Percentiles rank a stretch among this genome's conserved stretches.
Conservation (phyloP, 345 rosid species). For the Excoecaria agallocha region DNA sequence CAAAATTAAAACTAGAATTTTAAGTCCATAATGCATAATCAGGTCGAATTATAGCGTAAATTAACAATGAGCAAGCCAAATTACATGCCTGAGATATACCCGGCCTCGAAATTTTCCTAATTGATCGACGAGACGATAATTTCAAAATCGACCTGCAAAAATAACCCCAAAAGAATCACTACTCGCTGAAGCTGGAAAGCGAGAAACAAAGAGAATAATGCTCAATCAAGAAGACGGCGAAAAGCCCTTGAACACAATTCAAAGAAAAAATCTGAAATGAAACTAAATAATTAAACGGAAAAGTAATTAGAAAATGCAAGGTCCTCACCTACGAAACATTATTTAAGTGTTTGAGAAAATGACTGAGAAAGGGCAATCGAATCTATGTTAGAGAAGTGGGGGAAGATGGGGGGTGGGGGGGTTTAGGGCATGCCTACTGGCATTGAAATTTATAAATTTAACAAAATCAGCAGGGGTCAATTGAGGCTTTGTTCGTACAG, state of each 20-base stretch:
- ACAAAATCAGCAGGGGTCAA: no score
- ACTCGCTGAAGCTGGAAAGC: neutral
- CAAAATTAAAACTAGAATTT: neutral
- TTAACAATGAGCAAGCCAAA: neutral
- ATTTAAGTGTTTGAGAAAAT: conserved; percentile 28
- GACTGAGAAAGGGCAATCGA: neutral
- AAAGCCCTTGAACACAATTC: conserved; percentile 9
- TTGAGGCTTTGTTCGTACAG: neutral
- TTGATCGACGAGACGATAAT: conserved; percentile 50
- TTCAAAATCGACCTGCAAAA: conserved; percentile 63
- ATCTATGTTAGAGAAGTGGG: neutral
- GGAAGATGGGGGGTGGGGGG: no score
- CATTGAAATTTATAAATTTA: no score
- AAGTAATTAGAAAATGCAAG: neutral
- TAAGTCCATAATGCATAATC: neutral
- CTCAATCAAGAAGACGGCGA: neutral
- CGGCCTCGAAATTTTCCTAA: conserved; percentile 45
- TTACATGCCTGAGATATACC: conserved; percentile 46
- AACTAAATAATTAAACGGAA: neutral
- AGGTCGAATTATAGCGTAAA: neutral
- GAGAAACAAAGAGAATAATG: neutral
- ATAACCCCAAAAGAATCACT: neutral
- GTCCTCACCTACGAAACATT: conserved; percentile 37
- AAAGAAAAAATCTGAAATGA: neutral
- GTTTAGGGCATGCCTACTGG: neutral